Conservation (phyloP, 495 filamentous ascomycete species). For the Umbilicaria muhlenbergii region DNA sequence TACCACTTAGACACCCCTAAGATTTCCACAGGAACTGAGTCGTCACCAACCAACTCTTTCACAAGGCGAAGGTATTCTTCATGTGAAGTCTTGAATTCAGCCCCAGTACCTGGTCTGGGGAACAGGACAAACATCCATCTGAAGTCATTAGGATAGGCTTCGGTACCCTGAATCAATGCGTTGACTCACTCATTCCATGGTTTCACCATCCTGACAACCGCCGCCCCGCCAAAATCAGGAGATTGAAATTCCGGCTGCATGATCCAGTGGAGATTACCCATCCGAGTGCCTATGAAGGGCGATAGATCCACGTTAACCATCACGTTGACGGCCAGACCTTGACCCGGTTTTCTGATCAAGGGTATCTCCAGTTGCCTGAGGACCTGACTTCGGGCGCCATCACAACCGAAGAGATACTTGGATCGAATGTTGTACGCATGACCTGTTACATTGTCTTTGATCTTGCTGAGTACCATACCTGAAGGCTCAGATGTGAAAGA, state of each 20-base stretch:
- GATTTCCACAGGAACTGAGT: constrained; percentile 26
- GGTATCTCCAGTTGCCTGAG: constrained; percentile 31
- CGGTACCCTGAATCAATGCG: too few relatives aligned
- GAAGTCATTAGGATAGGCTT: too few relatives aligned
- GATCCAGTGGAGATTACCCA: constrained; percentile 42
- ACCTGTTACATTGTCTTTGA: constrained; percentile 23
- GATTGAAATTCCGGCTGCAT: constrained; percentile 30
- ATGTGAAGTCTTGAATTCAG: constrained; percentile 16
- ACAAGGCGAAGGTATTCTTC: constrained; percentile 29
- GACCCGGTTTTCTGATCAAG: constrained; percentile 32
- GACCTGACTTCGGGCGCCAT: constrained; percentile 38
- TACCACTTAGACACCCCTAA: constrained; percentile 31
- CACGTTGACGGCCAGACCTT: constrained; percentile 38
- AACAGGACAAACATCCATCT: constrained; percentile 38
- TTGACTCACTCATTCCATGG: constrained; percentile 28
- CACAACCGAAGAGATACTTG: constrained; percentile 41
- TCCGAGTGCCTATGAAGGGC: constrained; percentile 28
- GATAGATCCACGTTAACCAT: constrained; percentile 36
- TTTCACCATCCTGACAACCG: constrained; percentile 34
- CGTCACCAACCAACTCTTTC: constrained; percentile 35
- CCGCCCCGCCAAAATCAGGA: constrained; percentile 24
- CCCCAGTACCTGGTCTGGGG: constrained; percentile 20
- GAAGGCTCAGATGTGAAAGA: constrained; percentile 6
- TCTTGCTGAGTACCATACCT: too few relatives aligned
- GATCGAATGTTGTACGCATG: constrained; percentile 27